Conservation (phyloP, 495 filamentous ascomycete species). For the Penicillium steckii region DNA sequence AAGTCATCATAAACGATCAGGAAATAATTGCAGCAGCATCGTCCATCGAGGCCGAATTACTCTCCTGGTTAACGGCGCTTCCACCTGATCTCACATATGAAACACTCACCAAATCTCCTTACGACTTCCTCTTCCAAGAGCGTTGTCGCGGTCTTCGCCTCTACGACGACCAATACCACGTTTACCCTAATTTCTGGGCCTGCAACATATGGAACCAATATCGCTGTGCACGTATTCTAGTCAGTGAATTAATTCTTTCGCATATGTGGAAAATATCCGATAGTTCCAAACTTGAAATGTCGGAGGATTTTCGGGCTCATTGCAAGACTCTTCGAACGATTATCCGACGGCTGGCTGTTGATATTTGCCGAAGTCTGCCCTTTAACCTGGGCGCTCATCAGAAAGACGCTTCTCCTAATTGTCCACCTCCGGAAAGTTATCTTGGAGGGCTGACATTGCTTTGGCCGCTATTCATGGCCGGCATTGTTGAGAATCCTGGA, state of each 20-base stretch:
- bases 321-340: slow-evolving; percentile 32
- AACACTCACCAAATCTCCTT: slow-evolving; percentile 21
- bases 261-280: slow-evolving; percentile 17
- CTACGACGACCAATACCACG: slow-evolving; percentile 59
- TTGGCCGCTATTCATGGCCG: slow-evolving; percentile 49
- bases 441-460: slow-evolving; percentile 45
- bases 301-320: slow-evolving; percentile 33
- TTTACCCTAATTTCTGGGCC: slow-evolving; percentile 57
- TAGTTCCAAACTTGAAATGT: slow-evolving; percentile 14
- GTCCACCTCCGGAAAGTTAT: slow-evolving; percentile 27
- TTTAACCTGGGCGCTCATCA: slow-evolving; percentile 34
- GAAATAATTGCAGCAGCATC: slow-evolving; percentile 46
- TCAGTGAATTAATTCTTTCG: slow-evolving; percentile 50
- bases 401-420: slow-evolving; percentile 4
- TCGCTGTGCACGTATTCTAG: slow-evolving; percentile 57
- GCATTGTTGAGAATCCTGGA: slow-evolving; percentile 30
- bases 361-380: slow-evolving; percentile 47
- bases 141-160: slow-evolving; percentile 25
- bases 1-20: slow-evolving; percentile 34
- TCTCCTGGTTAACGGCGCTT: slow-evolving; percentile 39
- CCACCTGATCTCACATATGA: slow-evolving; percentile 38
- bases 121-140: slow-evolving; percentile 21
- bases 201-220: slow-evolving; percentile 62
- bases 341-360: slow-evolving; percentile 37
- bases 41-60: slow-evolving; percentile 51